Evolutionary conservation across 306 rosid species (phyloP).

Genomic region (Begonia masoniana): DNA sequence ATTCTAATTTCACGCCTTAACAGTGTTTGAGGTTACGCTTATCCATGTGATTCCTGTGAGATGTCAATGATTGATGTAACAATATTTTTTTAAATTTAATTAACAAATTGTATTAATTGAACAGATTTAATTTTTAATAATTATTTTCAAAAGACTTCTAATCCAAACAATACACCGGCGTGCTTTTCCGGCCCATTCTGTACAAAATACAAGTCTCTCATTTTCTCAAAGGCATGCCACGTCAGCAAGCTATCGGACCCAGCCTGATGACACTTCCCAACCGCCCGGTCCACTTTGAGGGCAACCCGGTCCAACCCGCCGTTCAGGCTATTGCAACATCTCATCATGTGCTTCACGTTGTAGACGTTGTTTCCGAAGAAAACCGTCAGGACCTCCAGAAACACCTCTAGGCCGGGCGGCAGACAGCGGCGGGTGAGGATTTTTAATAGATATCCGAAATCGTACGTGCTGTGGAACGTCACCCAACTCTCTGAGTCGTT

Average conservation of each 20-base stretch:
- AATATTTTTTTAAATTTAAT: too few species aligned
- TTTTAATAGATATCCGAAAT: constrained; percentile 58
- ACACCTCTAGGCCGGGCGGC: constrained; percentile 28
- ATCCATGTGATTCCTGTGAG: too few species aligned
- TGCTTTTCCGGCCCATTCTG: constrained; percentile 32
- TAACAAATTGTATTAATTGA: too few species aligned
- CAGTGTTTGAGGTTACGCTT: too few species aligned
- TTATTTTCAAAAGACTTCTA: constrained; percentile 11
- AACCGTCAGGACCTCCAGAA: constrained; percentile 18
- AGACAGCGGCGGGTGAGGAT: constrained; percentile 29
- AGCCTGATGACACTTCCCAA: constrained; percentile 74
- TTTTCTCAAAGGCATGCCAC: constrained; percentile 59
- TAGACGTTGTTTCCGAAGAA: constrained; percentile 49
- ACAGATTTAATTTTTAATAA: background rate
- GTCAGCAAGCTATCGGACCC: constrained; percentile 73
- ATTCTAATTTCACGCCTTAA: too few species aligned
- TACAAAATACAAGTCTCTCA: constrained; percentile 41
- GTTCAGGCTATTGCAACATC: constrained; percentile 35
- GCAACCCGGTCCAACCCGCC: constrained; percentile 77
- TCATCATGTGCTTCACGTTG: constrained; percentile 59
- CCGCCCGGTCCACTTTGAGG: constrained; percentile 46
- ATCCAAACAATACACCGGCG: constrained; percentile 64
- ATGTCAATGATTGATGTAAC: too few species aligned
- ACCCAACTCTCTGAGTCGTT: constrained; percentile 56
- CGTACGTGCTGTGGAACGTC: constrained; percentile 62